Conservation (phyloP, 192 early-diverging fungal species). For the Backusella tarrabulga region DNA sequence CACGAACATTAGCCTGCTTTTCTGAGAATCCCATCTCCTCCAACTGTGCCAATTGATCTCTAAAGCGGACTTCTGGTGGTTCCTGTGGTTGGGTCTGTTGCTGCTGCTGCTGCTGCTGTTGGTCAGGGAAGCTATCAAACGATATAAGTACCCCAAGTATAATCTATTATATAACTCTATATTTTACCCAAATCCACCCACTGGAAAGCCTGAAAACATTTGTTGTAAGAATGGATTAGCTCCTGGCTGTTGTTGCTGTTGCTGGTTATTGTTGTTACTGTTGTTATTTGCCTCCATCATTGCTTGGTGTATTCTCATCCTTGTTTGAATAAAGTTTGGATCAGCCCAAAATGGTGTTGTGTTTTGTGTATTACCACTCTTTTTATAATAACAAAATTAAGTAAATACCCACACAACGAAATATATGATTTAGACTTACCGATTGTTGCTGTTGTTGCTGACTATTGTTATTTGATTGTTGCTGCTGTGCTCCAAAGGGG, state of each 20-base stretch:
- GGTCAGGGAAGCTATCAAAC: neutral
- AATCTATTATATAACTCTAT: too few relatives aligned
- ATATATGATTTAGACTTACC: neutral
- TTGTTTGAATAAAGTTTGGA: constrained; percentile 33
- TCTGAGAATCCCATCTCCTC: constrained; percentile 96
- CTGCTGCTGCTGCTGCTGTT: neutral
- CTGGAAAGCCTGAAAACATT: constrained; percentile 8
- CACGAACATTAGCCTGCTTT: constrained; percentile 80
- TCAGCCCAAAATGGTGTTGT: constrained; percentile 31
- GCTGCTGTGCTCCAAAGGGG: neutral
- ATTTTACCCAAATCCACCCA: constrained; percentile 7
- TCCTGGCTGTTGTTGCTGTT: constrained; percentile 14
- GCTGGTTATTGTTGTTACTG: neutral
- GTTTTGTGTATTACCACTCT: neutral
- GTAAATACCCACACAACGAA: neutral
- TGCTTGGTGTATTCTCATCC: constrained; percentile 27
- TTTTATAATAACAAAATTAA: neutral
- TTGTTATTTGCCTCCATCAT: constrained; percentile 17
- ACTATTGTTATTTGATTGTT: neutral
- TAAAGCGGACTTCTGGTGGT: constrained; percentile 62
- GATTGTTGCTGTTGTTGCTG: neutral
- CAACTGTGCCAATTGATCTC: constrained; percentile 66
- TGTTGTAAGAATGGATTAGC: constrained; percentile 8
- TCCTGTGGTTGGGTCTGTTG: constrained; percentile 26
- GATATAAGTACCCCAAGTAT: too few relatives aligned